Conservation (phyloP, 1,284 basidiomycete genomes). For the Vanrija humicola region DNA sequence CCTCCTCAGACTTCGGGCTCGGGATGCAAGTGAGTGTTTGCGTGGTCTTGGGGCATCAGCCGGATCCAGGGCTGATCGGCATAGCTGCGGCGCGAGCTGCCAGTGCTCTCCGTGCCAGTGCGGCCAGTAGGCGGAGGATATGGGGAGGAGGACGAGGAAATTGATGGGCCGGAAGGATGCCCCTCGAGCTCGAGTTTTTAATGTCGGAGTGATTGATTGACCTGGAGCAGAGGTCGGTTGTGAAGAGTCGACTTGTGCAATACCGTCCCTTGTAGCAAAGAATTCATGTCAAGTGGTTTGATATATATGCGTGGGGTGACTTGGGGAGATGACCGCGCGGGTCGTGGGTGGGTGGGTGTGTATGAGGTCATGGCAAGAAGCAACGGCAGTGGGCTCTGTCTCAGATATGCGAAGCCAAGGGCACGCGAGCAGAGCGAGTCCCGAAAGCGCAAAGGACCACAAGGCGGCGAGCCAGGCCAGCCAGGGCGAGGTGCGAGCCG, state of each 20-base stretch:
- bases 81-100: constrained; percentile 21
- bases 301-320: background rate
- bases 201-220: background rate
- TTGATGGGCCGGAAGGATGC: background rate
- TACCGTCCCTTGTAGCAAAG: too few species aligned
- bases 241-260: background rate
- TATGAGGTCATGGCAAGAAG: too few species aligned
- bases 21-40: background rate
- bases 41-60: background rate
- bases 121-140: background rate
- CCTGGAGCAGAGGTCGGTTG: too few species aligned
- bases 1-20: background rate
- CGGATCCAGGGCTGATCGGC: background rate
- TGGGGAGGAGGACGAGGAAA: background rate
- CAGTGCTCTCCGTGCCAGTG: constrained; percentile 28
- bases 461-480: background rate
- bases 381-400: too few species aligned
- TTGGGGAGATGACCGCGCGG: background rate
- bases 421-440: too few species aligned
- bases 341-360: background rate
- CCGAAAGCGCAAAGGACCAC: too few species aligned
- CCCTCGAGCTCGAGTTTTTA: background rate
- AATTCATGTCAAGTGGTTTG: background rate
- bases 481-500: background rate
- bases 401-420: too few species aligned